Base-by-base conservation (phyloP, 805 yeast genomes). In the Pichia deserticola region DNA sequence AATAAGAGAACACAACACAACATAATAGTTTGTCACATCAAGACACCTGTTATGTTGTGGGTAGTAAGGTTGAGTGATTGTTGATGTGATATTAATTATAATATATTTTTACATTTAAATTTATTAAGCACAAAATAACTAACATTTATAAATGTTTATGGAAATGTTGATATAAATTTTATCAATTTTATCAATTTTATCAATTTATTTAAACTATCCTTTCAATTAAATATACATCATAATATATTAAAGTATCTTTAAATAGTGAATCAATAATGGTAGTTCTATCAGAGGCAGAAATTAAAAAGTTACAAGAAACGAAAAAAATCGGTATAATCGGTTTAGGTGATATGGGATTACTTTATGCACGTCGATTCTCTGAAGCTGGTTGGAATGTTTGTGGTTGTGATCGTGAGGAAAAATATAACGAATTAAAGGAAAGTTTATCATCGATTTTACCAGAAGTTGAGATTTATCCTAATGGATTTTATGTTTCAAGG, bases 331-430 rank as follows among this genome's bases (percentile, higher is more conserved):
- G 99, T 2, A 86, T 93, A 55, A 90, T 93, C 52, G 99, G 99
- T 3, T 76, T 92, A 36, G 99, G 99, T 33, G 98, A 92, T 65
- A 93, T 93, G 99, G 99, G 99, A 7, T 70, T 79, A 36, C 68
- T 93, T 59, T 93, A 93, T 61, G 97, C 98, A 50, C 72, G 75
- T 25, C 69, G 84, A 48, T 83, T 93, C 59, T 73, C 87, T 32
- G 74, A 76, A 47, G 90, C 89, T 3, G 97, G 97, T 2, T 89
- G 96, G 96, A 76, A 64, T 58, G 96, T 89, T 2, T 81, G 86
- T 45, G 96, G 95, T 4, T 88, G 96, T 64, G 97, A 90, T 60
- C 70, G 84, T 50, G 93, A 85, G 58, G 89, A 83, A 30, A 57
- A 68, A 29, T 88, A 63, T 58, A 79, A 74, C 9, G 66, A 66